Percentiles rank a stretch among this genome's conserved stretches.
These are phyloP conservation scores for Tuber umbilicatum DNA, from an alignment of 495 filamentous ascomycete species.

Conservation along the genomic window DNA sequence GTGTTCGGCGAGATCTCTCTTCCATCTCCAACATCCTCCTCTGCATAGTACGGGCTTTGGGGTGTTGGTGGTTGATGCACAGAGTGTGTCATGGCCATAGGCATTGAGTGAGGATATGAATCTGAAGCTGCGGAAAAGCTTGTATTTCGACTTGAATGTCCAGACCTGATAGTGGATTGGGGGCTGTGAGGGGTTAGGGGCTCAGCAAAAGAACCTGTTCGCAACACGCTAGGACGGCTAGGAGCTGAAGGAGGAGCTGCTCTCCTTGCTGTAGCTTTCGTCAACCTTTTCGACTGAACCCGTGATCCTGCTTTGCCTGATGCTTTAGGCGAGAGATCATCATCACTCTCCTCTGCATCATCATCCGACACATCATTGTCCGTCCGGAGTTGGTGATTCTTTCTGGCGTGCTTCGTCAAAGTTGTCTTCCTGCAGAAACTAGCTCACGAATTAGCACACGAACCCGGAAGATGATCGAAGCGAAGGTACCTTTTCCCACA, in stretches of 20 bases:
- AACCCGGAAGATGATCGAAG: conserved; percentile 28
- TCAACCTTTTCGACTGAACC: conserved; percentile 28
- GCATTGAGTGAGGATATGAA: conserved; percentile 33
- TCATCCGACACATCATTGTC: conserved; percentile 52
- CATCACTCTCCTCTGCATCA: conserved; percentile 53
- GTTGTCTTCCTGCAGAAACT: conserved; percentile 88
- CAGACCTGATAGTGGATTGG: conserved; percentile 29
- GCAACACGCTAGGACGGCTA: conserved; percentile 27
- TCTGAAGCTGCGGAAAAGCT: conserved; percentile 39
- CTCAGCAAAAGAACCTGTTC: conserved; percentile 34
- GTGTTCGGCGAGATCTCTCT: conserved; percentile 42
- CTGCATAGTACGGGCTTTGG: conserved; percentile 40
- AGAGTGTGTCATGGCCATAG: conserved; percentile 27
- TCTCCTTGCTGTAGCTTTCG: conserved; percentile 22
- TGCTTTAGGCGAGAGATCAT: conserved; percentile 49
- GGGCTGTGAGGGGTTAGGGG: conserved; percentile 41
- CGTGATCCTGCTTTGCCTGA: conserved; percentile 43
- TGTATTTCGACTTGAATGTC: conserved; percentile 35
- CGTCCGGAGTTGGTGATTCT: conserved; percentile 55
- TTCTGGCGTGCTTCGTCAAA: conserved; percentile 72
- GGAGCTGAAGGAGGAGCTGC: conserved; percentile 23
- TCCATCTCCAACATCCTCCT: conserved; percentile 34
- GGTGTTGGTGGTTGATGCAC: conserved; percentile 40
- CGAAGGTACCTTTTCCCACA: conserved; percentile 66
- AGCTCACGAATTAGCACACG: conserved; percentile 35